Base-by-base conservation (phyloP, 805 yeast genomes). In the Metschnikowia colocasiae region DNA sequence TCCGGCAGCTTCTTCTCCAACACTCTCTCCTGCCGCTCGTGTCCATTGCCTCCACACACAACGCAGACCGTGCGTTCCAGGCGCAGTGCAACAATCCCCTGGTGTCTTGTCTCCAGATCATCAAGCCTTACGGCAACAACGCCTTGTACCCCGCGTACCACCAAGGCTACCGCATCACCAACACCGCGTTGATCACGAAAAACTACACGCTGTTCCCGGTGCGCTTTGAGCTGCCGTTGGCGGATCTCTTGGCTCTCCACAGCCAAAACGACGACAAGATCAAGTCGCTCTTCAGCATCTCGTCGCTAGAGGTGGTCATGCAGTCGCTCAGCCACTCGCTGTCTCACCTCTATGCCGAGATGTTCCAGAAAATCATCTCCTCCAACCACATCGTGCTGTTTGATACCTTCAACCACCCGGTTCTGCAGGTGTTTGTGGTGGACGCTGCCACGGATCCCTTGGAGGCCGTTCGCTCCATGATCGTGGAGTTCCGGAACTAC, bases 361-460 rank as follows among this genome's bases (percentile, higher is more conserved):
- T 81, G 52, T 74, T 85, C 54, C 74, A 82, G 26, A 76, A 80
- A 53, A 59, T 85, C 35, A 68, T 85, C 6, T 75, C 88, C 3
- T 73, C 85, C 10, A 75, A 79, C 12, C 74, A 75, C 6, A 65
- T 87, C 7, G 80, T 87, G 2, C 82, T 92, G 1, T 88, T 87
- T 60, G 97, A 92, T 63, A 83, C 89, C 4, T 82, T 90, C 62
- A 83, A 86, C 54, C 97, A 91, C 60, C 97, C 97, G 0, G 78
- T 89, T 1, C 76, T 87, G 2, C 85, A 90, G 35, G 61, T 92
- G 12, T 74, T 89, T 43, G 82, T 83, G 0, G 71, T 89, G 3
- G 79, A 87, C 19, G 73, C 50, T 43, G 61, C 80, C 19, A 53
- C 65, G 12, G 87, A 83, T 47, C 50, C 76, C 0, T 62, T 79